phyloP scores from a whole-genome alignment of 371 early-diverging fungal species.

The Syncephalastrum monosporum region DNA sequence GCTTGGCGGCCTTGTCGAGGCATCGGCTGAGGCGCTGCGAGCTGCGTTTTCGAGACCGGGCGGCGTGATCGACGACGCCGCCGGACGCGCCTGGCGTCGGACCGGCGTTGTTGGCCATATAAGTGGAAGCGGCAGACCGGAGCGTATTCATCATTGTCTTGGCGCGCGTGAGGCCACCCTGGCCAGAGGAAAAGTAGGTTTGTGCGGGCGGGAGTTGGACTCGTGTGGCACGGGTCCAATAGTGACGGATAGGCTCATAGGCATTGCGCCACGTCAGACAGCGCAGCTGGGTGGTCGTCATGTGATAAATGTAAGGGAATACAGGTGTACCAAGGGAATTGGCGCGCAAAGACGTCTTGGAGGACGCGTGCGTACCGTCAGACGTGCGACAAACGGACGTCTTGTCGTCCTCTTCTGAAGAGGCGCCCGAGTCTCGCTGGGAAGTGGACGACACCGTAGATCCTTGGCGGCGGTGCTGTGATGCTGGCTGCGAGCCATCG shows the following conservation, averaged over 20 bases:
- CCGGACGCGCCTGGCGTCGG: not conserved
- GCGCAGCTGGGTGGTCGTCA: conserved; percentile 25
- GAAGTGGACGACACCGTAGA: not conserved
- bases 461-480: too few species aligned
- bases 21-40: conserved; percentile 38
- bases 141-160: conserved; percentile 47
- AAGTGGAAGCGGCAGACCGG: conserved; percentile 24
- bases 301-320: conserved; percentile 41
- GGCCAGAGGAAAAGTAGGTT: conserved; percentile 23
- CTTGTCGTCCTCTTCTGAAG: conserved; percentile 4
- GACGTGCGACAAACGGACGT: conserved; percentile 7
- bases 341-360: conserved; percentile 10
- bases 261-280: conserved; percentile 38
- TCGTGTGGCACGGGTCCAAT: conserved; percentile 40
- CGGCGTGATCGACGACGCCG: not conserved
- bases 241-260: conserved; percentile 44
- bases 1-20: conserved; percentile 40
- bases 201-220: conserved; percentile 25
- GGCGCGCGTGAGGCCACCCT: conserved; percentile 38
- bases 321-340: conserved; percentile 2
- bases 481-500: not conserved
- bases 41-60: conserved; percentile 24
- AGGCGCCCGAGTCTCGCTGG: conserved; percentile 9
- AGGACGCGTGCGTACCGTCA: conserved; percentile 7
- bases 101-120: conserved; percentile 15